These are phyloP conservation scores for Diplodia corticola DNA, from an alignment of 2,329 filamentous ascomycete genomes.

Conservation along the genomic window DNA sequence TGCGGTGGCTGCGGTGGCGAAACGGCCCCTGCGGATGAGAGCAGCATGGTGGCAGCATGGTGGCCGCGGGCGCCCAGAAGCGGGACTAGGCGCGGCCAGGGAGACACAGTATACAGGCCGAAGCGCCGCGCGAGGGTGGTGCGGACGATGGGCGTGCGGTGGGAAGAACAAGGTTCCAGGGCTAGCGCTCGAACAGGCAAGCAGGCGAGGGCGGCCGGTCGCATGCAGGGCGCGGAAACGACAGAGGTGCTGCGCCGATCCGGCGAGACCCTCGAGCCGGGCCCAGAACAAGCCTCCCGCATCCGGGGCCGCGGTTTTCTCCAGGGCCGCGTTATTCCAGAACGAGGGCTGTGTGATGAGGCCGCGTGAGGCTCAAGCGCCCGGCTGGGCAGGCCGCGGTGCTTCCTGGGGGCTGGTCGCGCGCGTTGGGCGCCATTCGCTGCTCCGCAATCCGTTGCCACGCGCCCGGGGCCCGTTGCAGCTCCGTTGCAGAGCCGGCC, in stretches of 20 bases:
- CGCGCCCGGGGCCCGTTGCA: slow-evolving; percentile 1
- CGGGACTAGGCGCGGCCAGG: background rate
- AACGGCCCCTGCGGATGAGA: slow-evolving; percentile 1
- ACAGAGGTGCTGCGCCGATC: slow-evolving; percentile 5
- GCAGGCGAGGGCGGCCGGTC: background rate
- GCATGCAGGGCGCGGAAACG: background rate
- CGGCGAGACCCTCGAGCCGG: background rate
- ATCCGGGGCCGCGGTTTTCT: slow-evolving; percentile 1
- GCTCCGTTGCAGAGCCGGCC: background rate
- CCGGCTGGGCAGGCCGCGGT: background rate
- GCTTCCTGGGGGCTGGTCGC: background rate
- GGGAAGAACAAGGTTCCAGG: slow-evolving; percentile 1
- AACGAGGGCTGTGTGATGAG: background rate
- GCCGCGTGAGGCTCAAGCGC: slow-evolving; percentile 10
- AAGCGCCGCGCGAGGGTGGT: background rate
- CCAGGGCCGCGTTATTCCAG: background rate
- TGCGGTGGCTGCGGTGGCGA: slow-evolving; percentile 3
- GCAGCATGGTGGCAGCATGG: background rate
- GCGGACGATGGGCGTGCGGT: background rate
- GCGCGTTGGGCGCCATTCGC: background rate
- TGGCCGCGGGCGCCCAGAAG: background rate
- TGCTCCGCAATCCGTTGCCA: slow-evolving; percentile 1
- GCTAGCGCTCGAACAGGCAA: slow-evolving; percentile 10
- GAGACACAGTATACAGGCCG: background rate
- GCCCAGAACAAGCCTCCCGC: background rate